Base-by-base conservation (phyloP, 805 yeast species). In the Candida montana region DNA sequence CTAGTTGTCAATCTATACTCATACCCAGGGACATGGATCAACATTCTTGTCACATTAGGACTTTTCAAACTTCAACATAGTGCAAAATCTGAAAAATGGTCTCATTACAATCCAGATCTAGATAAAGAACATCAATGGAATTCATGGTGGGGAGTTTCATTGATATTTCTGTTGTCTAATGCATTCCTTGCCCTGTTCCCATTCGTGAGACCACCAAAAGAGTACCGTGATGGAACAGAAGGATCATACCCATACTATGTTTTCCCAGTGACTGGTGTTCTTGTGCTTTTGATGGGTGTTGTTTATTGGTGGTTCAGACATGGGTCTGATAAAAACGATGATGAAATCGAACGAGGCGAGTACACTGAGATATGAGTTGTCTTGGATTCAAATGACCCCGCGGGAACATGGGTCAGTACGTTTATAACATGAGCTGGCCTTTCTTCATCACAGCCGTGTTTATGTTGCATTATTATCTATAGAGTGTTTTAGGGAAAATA, bases 21-120 rank as follows among this genome's bases (percentile, higher is more conserved):
- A 3, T 79, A 79, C 42, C 85, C 86, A 2, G 79, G 80, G 0
- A 74, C 84, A 2, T 69, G 81, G 71, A 69, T 79, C 45, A 77
- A 76, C 41, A 54, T 74, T 10, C 54, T 74, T 13, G 69, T 80
- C 9, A 68, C 83, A 0, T 52, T 58, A 1, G 85, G 85, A 1
- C 58, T 79, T 35, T 46, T 77, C 2, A 78, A 75, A 48, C 63
- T 79, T 45, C 79, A 75, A 45, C 51, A 55, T 34, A 64, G 69
- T 48, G 55, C 62, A 7, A 54, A 54, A 11, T 46, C 46, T 13
- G 74, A 69, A 42, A 42, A 58, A 23, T 72, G 79, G 78, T 71
- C 71, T 1, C n/a, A 26, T 8, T 40, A 15, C 24, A 40, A 40
- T 15, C 27, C 33, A 1, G 12, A 5, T 9, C 50, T 47, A 23